Conservation (phyloP, 179 eudicot species). For the Heliamphora ciliata region DNA sequence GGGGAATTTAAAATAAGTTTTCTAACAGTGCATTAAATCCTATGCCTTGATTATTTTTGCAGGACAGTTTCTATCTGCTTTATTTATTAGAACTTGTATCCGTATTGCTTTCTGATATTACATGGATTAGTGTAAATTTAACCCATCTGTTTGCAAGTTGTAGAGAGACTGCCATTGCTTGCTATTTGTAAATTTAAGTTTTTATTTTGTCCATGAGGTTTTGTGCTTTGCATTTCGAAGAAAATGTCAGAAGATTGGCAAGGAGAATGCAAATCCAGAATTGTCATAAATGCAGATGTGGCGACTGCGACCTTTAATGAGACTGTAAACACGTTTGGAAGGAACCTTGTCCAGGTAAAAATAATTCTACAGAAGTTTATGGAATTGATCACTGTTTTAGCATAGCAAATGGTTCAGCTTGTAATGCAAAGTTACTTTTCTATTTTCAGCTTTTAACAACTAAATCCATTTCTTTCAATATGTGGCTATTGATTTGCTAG, state of each 20-base stretch:
- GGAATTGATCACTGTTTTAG: not conserved
- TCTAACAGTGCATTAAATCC: not conserved
- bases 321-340: not conserved
- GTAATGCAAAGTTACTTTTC: not conserved
- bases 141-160: not conserved
- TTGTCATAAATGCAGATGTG: not conserved
- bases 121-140: not conserved
- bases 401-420: too few relatives aligned
- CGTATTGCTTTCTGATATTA: not conserved
- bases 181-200: not conserved
- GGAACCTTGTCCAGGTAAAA: slow-evolving; percentile 2
- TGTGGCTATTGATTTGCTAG: not conserved
- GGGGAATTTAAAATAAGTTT: not conserved
- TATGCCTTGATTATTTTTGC: not conserved
- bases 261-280: not conserved
- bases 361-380: not conserved
- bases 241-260: not conserved
- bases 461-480: not conserved
- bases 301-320: not conserved
- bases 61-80: too few relatives aligned
- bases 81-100: not conserved
- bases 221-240: slow-evolving; percentile 1
- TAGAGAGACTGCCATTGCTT: not conserved
- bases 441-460: not conserved
- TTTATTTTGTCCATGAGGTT: not conserved